Conservation (phyloP, 345 rosid genomes). For the Salix brachista region DNA sequence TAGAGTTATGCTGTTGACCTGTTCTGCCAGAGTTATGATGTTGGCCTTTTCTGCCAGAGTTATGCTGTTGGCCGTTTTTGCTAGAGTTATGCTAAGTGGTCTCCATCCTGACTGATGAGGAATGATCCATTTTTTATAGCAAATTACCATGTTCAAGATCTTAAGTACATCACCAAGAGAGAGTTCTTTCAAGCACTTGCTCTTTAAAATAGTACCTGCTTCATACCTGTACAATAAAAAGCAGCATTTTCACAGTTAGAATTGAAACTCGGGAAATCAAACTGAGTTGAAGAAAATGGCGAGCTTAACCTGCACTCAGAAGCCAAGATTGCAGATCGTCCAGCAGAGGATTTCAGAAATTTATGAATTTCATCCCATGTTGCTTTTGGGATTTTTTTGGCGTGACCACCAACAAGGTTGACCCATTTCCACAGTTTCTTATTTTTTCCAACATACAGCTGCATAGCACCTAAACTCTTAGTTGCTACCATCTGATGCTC, state of each 20-base stretch:
- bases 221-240: constrained; percentile 49
- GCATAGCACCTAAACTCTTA: constrained; percentile 46
- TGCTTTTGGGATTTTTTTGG: constrained; percentile 48
- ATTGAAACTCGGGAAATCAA: neutral
- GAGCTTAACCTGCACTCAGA: constrained; percentile 63
- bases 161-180: constrained; percentile 62
- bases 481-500: constrained; percentile 61
- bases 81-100: constrained; percentile 53
- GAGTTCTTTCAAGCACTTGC: constrained; percentile 52
- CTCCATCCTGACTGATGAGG: constrained; percentile 71
- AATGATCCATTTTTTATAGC: constrained; percentile 64
- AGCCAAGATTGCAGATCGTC: constrained; percentile 47
- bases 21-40: constrained; percentile 37
- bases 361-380: constrained; percentile 61
- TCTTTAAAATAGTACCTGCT: constrained; percentile 62
- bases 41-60: too few relatives aligned
- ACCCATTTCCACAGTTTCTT: constrained; percentile 74
- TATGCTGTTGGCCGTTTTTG: constrained; percentile 13
- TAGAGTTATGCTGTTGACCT: neutral
- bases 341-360: constrained; percentile 53
- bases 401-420: constrained; percentile 59
- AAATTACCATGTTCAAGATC: constrained; percentile 57
- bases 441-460: constrained; percentile 60
- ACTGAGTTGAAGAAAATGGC: neutral
- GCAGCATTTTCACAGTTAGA: constrained; percentile 2